Evolutionary conservation across 1,284 basidiomycete species (phyloP).

Genomic region (Heterobasidion irregulare): DNA sequence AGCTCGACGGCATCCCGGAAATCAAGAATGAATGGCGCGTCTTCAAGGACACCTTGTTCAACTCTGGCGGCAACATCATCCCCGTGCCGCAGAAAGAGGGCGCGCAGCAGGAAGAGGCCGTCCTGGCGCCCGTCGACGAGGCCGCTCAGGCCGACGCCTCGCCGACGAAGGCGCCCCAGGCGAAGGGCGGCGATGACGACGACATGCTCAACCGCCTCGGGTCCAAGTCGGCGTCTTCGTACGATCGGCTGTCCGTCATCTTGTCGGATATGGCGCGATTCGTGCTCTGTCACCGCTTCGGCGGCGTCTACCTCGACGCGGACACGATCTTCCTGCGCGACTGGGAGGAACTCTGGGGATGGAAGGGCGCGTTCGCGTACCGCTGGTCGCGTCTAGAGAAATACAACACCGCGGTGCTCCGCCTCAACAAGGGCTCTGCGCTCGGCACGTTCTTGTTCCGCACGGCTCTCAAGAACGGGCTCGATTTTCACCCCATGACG

Average conservation of each 20-base stretch:
- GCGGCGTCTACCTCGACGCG: constrained; percentile 65
- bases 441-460: constrained; percentile 60
- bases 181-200: constrained; percentile 24
- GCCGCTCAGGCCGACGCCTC: constrained; percentile 7
- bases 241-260: constrained; percentile 58
- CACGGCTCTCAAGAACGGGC: constrained; percentile 55
- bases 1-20: constrained; percentile 56
- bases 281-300: constrained; percentile 59
- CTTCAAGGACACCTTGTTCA: constrained; percentile 38
- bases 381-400: constrained; percentile 57
- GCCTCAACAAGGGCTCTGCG: constrained; percentile 54
- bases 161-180: constrained; percentile 9
- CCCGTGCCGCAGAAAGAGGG: constrained; percentile 23
- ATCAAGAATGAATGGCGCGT: constrained; percentile 54
- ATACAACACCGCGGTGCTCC: constrained; percentile 66
- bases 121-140: constrained; percentile 11
- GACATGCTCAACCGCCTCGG: constrained; percentile 46
- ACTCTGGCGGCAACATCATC: constrained; percentile 55
- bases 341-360: constrained; percentile 70
- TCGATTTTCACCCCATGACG: constrained; percentile 68
- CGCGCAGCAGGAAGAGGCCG: constrained; percentile 13
- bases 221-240: constrained; percentile 43
- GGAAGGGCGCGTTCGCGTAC: constrained; percentile 64
- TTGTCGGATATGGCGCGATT: constrained; percentile 67
- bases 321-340: constrained; percentile 67